Evolutionary conservation across 139 green algal genomes (phyloP), one percentile per base, ranked within the genome.

Genomic region (Bryopsis sp.): DNA sequence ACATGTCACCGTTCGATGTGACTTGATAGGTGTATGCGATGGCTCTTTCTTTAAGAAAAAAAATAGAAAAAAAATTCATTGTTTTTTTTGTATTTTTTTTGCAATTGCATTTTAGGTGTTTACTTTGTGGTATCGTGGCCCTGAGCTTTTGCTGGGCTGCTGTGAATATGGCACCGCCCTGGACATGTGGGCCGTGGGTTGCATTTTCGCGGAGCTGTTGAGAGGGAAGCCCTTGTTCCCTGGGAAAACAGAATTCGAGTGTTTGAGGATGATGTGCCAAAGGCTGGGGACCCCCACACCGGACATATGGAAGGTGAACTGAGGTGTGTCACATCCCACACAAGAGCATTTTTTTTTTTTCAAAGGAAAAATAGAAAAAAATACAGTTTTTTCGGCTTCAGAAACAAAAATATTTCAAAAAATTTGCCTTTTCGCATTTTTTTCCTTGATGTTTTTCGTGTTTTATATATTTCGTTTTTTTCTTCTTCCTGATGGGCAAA

Each of bases 101-200:
- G n/a, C n/a, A 22, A 65, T 15, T 15, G 38, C 39, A 63, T 2
- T 76, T 58, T 79, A 92, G 81, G 91, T 97, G 48, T 91, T 99
- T 47, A 99, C 94, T 28, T 74, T 99, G 35, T 99, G 92, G 91
- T 99, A 99, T 81, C 84, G 94, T 22, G 85, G 93, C n/a, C 94
- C 94, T 4, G 94, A 99, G 79, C 90, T 99, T 70, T 78, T 99
- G 74, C 83, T 99, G 36, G 93, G 92, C n/a, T 72, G 78, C 28
- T 88, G 80, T 43, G 75, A 84, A 72, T 99, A 99, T 82, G 84
- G 82, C 35, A 87, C 84, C 3, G 84, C 88, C 1, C 88, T 99
- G 22, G 94, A 99, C 78, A 83, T 99, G 36, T 99, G 94, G 94
- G 90, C 77, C 69, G 82, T 95, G 7, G 94, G 92, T 57, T 98